Evolutionary conservation across 2,329 filamentous ascomycete species (phyloP), one percentile per base, ranked within the genome.

Genomic region (Fusarium sp.): DNA sequence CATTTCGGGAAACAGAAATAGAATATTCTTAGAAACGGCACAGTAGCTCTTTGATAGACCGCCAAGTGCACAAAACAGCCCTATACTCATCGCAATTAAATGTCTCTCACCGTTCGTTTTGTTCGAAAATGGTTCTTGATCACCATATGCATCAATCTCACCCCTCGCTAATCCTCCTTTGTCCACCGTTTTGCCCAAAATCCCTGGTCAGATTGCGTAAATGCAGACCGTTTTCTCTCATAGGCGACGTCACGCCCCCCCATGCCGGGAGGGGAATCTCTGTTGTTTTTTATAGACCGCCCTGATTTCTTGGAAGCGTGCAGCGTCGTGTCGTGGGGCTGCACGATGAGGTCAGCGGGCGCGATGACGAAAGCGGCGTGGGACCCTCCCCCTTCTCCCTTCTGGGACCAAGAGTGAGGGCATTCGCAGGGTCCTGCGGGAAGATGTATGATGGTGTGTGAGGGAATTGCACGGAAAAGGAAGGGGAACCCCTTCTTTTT

Each of bases 301-400:
- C 64, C 48, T 64, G 64, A 61, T 67, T 67, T 53, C 60, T 53
- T 50, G 17, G 45, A 24, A 30, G 17, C 45, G 53, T 45, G 32
- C n/a, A 52, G 23, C 34, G 45, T 34, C 46, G 43, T 56, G 65
- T 38, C 47, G 52, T 26, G 28, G 55, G 26, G 26, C 57, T 70
- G 73, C 73, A 68, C 68, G 62, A 75, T 75, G 73, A 75, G 73
- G 73, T 75, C 73, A 75, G 64, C 17, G 62, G 56, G 26, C 64
- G 67, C 67, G 68, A 74, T 74, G 72, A 74, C 72, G 72, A 74
- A 73, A 46, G 43, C 26, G 32, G 55, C 45, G 58, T 59, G 65
- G 65, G 58, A 46, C 11, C 60, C 20, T 7, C 36, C 42, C 15
- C 21, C 23, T 36, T 46, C 20, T 7, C 36, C 42, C 15, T 23